These are phyloP conservation scores for Mucor racemosus DNA, from an alignment of 371 early-diverging fungal genomes.

Conservation along the genomic window DNA sequence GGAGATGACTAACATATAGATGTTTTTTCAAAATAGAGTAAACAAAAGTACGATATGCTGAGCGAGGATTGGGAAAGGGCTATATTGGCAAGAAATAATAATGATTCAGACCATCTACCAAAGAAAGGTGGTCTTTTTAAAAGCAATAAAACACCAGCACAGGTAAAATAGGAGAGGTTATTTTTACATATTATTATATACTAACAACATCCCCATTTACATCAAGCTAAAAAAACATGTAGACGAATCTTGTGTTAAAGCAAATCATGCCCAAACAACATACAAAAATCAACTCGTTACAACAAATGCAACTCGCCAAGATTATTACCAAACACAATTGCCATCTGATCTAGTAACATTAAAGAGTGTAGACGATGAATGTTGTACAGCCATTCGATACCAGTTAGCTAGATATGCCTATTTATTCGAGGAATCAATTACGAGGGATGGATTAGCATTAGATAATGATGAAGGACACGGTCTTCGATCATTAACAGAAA, in stretches of 20 bases:
- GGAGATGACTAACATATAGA: neutral
- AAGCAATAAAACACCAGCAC: slow-evolving; percentile 55
- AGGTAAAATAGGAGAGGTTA: slow-evolving; percentile 33
- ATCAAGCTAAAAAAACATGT: slow-evolving; percentile 63
- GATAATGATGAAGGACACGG: slow-evolving; percentile 50
- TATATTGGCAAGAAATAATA: slow-evolving; percentile 58
- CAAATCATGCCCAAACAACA: slow-evolving; percentile 63
- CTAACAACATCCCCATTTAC: neutral
- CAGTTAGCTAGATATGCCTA: slow-evolving; percentile 75
- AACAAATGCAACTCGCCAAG: slow-evolving; percentile 64
- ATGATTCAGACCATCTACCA: slow-evolving; percentile 46
- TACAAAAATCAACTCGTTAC: slow-evolving; percentile 69
- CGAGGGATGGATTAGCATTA: slow-evolving; percentile 32
- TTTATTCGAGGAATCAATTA: slow-evolving; percentile 45
- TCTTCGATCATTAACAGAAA: slow-evolving; percentile 58
- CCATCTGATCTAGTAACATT: slow-evolving; percentile 55
- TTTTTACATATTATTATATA: slow-evolving; percentile 1
- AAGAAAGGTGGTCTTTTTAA: slow-evolving; percentile 58
- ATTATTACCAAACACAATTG: slow-evolving; percentile 65
- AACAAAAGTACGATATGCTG: slow-evolving; percentile 66
- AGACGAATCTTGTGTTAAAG: slow-evolving; percentile 73
- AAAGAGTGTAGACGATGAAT: slow-evolving; percentile 71
- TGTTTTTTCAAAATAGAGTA: slow-evolving; percentile 43
- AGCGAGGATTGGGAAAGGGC: slow-evolving; percentile 83
- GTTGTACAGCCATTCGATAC: slow-evolving; percentile 71